These are phyloP conservation scores for Kwoniella europaea DNA, from an alignment of 768 basidiomycete genomes.

Conservation along the genomic window DNA sequence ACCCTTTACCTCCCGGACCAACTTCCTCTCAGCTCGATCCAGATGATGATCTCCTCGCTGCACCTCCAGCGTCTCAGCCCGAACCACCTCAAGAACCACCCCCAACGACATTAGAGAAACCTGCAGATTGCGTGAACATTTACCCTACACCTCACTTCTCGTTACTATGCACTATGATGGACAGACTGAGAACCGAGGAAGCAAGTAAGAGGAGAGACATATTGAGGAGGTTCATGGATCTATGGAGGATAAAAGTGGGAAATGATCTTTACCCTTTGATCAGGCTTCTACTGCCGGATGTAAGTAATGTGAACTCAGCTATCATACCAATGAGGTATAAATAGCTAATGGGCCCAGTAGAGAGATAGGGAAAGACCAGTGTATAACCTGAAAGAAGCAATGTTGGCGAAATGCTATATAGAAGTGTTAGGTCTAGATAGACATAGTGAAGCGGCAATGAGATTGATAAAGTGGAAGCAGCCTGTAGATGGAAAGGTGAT, in stretches of 20 bases:
- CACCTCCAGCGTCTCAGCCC: conserved; percentile 25
- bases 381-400: conserved; percentile 94
- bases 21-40: conserved; percentile 7
- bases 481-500: conserved; percentile 57
- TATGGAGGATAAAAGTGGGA: conserved; percentile 83
- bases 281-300: conserved; percentile 85
- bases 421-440: conserved; percentile 81
- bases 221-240: conserved; percentile 79
- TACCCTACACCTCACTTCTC: conserved; percentile 46
- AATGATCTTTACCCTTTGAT: conserved; percentile 87
- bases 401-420: conserved; percentile 89
- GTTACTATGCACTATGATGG: conserved; percentile 67
- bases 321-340: background rate
- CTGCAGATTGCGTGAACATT: conserved; percentile 47
- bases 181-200: conserved; percentile 74
- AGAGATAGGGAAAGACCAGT: conserved; percentile 91
- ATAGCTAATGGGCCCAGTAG: conserved; percentile 60
- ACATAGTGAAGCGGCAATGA: conserved; percentile 78
- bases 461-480: conserved; percentile 81
- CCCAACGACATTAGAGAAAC: conserved; percentile 38
- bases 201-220: conserved; percentile 73
- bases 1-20: conserved; percentile 13
- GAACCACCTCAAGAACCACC: conserved; percentile 21
- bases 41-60: background rate
- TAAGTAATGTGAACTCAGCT: conserved; percentile 58